Conservation (phyloP, 768 basidiomycete species). For the Lentinula aciculospora region DNA sequence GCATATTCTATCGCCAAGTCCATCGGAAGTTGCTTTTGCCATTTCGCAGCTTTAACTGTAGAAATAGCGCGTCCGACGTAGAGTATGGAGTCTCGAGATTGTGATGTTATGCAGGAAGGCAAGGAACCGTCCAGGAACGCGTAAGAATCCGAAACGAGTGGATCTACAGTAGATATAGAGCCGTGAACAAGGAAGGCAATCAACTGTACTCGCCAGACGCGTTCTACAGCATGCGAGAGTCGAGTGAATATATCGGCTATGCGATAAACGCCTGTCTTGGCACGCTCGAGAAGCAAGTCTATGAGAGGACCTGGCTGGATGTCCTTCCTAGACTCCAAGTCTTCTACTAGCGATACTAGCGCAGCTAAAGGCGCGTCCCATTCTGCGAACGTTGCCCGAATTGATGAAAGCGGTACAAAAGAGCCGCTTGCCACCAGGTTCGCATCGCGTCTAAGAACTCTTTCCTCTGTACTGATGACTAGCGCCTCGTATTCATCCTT, state of each 20-base stretch:
- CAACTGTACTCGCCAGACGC: constrained; percentile 82
- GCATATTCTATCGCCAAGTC: constrained; percentile 63
- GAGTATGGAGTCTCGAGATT: constrained; percentile 73
- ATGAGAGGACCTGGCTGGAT: constrained; percentile 79
- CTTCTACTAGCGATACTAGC: constrained; percentile 57
- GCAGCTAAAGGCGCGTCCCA: constrained; percentile 87
- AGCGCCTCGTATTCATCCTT: constrained; percentile 76
- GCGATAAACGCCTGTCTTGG: constrained; percentile 74
- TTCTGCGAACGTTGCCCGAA: constrained; percentile 68
- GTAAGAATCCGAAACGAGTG: constrained; percentile 59
- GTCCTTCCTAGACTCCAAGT: constrained; percentile 47
- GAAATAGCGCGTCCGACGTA: constrained; percentile 87
- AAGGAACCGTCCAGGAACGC: constrained; percentile 58
- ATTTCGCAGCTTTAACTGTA: constrained; percentile 74
- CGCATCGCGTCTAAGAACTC: constrained; percentile 69
- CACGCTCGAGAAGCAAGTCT: constrained; percentile 67
- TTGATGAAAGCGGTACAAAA: constrained; percentile 80
- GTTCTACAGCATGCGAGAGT: constrained; percentile 71
- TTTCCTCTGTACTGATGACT: constrained; percentile 76
- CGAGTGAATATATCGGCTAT: constrained; percentile 66
- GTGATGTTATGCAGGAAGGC: constrained; percentile 68
- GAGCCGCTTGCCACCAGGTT: constrained; percentile 73
- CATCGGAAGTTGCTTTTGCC: constrained; percentile 73
- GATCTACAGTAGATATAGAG: constrained; percentile 61
- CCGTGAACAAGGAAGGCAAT: constrained; percentile 75